phyloP scores from a whole-genome alignment of 164 flowering plant species.

The Nelumbo lutea region DNA sequence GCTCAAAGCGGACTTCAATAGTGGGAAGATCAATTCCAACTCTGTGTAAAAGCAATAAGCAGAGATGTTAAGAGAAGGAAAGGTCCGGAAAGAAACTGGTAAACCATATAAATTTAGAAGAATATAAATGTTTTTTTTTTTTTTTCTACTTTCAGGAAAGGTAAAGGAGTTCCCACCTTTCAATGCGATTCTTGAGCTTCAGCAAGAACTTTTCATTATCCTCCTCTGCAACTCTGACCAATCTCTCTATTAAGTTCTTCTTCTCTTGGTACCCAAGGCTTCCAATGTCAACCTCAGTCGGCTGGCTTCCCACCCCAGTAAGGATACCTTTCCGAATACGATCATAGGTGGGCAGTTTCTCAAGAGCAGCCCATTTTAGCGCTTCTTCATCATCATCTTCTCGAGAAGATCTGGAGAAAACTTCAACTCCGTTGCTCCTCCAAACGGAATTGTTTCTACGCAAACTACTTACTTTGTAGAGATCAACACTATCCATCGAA shows the following conservation, averaged over 20 bases:
- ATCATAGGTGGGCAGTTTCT: slow-evolving; percentile 42
- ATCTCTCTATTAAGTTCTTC: slow-evolving; percentile 43
- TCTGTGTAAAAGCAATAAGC: background rate
- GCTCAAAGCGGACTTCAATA: slow-evolving; percentile 12
- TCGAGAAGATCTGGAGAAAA: slow-evolving; percentile 31
- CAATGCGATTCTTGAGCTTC: slow-evolving; percentile 50
- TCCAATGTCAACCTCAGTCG: slow-evolving; percentile 30
- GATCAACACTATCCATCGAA: slow-evolving; percentile 21
- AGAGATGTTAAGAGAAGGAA: too few relatives aligned
- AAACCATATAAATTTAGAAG: too few relatives aligned
- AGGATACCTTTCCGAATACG: slow-evolving; percentile 41
- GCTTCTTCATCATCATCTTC: slow-evolving; percentile 49
- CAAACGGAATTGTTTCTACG: slow-evolving; percentile 26
- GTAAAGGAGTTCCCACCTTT: slow-evolving; percentile 15
- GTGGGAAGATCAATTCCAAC: slow-evolving; percentile 17
- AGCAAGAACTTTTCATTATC: slow-evolving; percentile 64
- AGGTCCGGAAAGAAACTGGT: too few relatives aligned
- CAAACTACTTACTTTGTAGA: slow-evolving; percentile 21
- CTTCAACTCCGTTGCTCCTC: slow-evolving; percentile 23
- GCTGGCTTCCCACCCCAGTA: slow-evolving; percentile 17
- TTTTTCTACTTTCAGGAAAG: too few relatives aligned
- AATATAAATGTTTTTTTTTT: too few relatives aligned
- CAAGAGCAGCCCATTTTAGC: slow-evolving; percentile 51
- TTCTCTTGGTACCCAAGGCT: slow-evolving; percentile 39
- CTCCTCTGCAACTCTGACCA: slow-evolving; percentile 52